phyloP scores from a whole-genome alignment of 1,284 basidiomycete species.

The Phylloboletellus chloephorus region DNA sequence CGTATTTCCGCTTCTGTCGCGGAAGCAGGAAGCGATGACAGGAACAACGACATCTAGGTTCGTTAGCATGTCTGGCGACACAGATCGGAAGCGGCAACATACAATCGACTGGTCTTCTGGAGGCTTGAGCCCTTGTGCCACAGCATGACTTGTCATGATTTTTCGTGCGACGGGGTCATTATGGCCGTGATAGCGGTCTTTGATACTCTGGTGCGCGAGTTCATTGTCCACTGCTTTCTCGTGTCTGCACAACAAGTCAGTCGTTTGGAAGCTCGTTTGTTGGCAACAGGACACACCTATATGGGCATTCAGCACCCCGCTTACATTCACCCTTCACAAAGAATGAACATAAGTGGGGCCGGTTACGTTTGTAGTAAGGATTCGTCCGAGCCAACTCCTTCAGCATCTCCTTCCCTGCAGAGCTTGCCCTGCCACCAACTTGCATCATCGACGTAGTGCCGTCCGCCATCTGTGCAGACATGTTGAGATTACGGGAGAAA shows the following conservation, averaged over 20 bases:
- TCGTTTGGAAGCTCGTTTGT: not conserved
- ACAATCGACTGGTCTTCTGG: constrained; percentile 87
- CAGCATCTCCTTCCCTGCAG: constrained; percentile 91
- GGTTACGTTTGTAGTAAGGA: constrained; percentile 95
- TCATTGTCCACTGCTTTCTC: constrained; percentile 83
- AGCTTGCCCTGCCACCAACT: constrained; percentile 55
- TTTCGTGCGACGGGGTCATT: constrained; percentile 91
- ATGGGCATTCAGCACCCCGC: constrained; percentile 89
- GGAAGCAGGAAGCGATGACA: constrained; percentile 75
- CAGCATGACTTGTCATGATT: constrained; percentile 73
- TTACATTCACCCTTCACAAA: constrained; percentile 94
- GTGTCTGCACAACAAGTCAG: constrained; percentile 48
- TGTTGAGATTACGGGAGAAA: constrained; percentile 3
- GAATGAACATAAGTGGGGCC: constrained; percentile 93
- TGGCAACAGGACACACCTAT: constrained; percentile 45
- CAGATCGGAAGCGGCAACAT: constrained; percentile 33
- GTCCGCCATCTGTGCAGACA: constrained; percentile 45
- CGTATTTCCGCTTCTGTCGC: constrained; percentile 78
- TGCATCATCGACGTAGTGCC: constrained; percentile 66
- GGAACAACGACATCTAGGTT: constrained; percentile 83
- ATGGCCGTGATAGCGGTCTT: constrained; percentile 86
- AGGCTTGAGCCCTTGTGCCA: constrained; percentile 75
- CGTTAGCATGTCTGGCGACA: constrained; percentile 7
- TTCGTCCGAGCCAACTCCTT: constrained; percentile 91
- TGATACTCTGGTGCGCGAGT: constrained; percentile 85